Base-by-base conservation (phyloP, 768 basidiomycete species). In the Clitopilus passeckerianus region DNA sequence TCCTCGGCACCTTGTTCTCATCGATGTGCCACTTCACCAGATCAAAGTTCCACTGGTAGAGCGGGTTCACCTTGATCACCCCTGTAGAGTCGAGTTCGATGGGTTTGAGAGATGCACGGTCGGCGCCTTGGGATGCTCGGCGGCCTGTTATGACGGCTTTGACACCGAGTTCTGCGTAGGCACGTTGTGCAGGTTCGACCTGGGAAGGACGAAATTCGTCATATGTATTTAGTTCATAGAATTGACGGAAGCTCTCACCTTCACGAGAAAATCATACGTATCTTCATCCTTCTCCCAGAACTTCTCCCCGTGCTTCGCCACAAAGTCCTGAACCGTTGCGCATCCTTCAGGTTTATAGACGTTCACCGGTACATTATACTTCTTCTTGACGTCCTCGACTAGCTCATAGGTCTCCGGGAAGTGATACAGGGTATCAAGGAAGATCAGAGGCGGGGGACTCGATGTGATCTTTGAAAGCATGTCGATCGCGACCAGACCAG, bases 371-470 rank as follows among this genome's bases (percentile, higher is more conserved):
- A 86, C 77, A n/a, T 77, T 77, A 71, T 98, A 99, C 61, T 78
- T 83, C 64, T 78, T 71, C 67, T 87, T 85, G 16, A 95, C 91
- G n/a, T 87, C 85, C 35, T 88, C 83, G 9, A 95, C 89, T 50
- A 99, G 87, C 59, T 87, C 86, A 67, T 97, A 89, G 5, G 96
- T 98, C 76, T 98, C 93, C 3, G 79, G 77, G 74, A 99, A 99
- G 76, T 98, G 97, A 70, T 98, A 94, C 14, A 98, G 80, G 0
- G 97, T 98, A 76, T 99, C 95, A 70, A 98, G 75, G 77, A 99
- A 98, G 76, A 98, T 94, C 18, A 98, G 81, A 0, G 95, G 93
- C 0, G 91, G 91, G 0, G 83, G 81, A 16, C 74, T 69, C 24
- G 76, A 60, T 1, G 88, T 87, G 62, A 95, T 77, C 71, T 91